A percentile compares a stretch with the other conserved stretches of the same genome.
phyloP scores from a whole-genome alignment of 164 flowering plant genomes.

The Kingdonia uniflora region DNA sequence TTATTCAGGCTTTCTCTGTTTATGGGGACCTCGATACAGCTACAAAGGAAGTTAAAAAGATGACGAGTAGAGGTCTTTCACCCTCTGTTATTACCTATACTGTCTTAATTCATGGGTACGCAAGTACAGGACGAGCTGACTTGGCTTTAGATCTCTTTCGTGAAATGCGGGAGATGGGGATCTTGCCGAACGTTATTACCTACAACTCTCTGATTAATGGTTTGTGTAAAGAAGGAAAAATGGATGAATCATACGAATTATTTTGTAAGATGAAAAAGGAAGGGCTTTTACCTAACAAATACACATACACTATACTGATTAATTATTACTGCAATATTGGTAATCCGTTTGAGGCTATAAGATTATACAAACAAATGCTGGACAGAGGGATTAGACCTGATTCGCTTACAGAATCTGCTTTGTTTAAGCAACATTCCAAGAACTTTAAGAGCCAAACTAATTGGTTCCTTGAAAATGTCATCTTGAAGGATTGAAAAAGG shows the following conservation, averaged over 20 bases:
- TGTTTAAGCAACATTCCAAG: conserved; percentile 34
- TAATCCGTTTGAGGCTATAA: conserved; percentile 46
- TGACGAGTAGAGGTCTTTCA: conserved; percentile 35
- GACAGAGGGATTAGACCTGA: conserved; percentile 51
- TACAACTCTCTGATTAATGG: conserved; percentile 67
- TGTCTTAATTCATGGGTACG: conserved; percentile 52
- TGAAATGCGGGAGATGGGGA: conserved; percentile 46
- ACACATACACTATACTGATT: conserved; percentile 55
- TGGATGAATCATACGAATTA: conserved; percentile 35
- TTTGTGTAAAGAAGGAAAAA: conserved; percentile 35
- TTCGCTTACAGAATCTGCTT: conserved; percentile 36
- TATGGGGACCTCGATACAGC: conserved; percentile 37
- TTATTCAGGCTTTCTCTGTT: conserved; percentile 40
- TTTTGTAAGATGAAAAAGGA: conserved; percentile 43
- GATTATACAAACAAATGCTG: conserved; percentile 53
- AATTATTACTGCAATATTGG: conserved; percentile 37
- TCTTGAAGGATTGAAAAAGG: too few relatives aligned
- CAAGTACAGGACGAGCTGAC: conserved; percentile 30
- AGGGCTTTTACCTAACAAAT: conserved; percentile 51
- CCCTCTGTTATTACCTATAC: conserved; percentile 71
- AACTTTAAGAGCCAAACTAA: conserved; percentile 25
- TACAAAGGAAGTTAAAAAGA: conserved; percentile 32
- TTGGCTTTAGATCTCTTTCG: conserved; percentile 37
- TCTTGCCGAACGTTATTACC: conserved; percentile 57
- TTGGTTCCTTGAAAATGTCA: conserved; percentile 25